A percentile compares a stretch with the other conserved stretches of the same genome.
Evolutionary conservation across 306 rosid genomes (phyloP).

Genomic region (Prunus davidiana): DNA sequence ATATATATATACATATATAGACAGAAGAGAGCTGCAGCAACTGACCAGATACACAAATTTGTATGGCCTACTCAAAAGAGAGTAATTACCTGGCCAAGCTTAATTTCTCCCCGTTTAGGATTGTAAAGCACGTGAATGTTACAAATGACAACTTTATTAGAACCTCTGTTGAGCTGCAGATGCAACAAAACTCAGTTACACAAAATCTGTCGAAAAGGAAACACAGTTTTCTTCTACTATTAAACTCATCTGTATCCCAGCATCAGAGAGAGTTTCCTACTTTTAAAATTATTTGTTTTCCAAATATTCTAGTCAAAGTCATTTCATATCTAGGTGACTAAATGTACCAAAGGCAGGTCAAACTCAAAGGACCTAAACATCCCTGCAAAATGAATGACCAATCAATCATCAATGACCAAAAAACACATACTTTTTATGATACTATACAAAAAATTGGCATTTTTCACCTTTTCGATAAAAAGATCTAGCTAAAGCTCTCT

Average conservation of each 20-base stretch:
- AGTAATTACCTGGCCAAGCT: constrained; percentile 87
- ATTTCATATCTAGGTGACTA: not conserved
- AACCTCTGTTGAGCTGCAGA: constrained; percentile 51
- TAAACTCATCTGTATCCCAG: not conserved
- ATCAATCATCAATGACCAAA: too few species aligned
- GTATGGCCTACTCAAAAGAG: constrained; percentile 12
- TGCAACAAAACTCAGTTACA: not conserved
- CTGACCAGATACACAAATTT: not conserved
- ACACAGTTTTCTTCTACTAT: not conserved
- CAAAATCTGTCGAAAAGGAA: not conserved
- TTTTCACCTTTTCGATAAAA: not conserved
- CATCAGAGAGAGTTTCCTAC: not conserved
- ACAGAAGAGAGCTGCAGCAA: not conserved
- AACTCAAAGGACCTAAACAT: too few species aligned
- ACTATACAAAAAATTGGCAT: not conserved
- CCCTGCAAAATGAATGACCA: too few species aligned
- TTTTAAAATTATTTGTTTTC: not conserved
- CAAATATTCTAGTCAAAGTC: not conserved
- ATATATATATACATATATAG: not conserved
- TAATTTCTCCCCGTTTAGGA: constrained; percentile 88
- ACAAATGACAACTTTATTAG: constrained; percentile 70
- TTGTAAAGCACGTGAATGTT: constrained; percentile 91
- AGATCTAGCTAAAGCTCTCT: constrained; percentile 3
- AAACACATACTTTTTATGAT: too few species aligned
- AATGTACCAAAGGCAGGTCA: not conserved